Evolutionary conservation across 495 filamentous ascomycete species (phyloP).

Genomic region (Staphylotrichum tortipilum): DNA sequence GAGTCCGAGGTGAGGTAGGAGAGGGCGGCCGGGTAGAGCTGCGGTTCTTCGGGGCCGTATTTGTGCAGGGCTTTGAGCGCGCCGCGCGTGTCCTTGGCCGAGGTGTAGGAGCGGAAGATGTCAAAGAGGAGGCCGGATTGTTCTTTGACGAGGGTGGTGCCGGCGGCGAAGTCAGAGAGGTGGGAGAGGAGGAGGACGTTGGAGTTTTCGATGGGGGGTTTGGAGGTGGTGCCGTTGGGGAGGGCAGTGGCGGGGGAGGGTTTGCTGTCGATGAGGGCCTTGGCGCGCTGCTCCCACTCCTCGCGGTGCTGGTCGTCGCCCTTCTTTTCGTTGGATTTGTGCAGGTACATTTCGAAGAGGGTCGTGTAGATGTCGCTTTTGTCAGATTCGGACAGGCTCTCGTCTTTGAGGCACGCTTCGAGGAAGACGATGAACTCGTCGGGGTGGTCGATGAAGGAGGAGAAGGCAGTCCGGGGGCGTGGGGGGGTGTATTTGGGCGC

Average conservation of each 20-base stretch:
- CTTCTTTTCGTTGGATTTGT: conserved; percentile 69
- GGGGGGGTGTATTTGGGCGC: conserved; percentile 55
- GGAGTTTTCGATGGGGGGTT: conserved; percentile 84
- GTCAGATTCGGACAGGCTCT: conserved; percentile 56
- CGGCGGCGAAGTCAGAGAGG: conserved; percentile 80
- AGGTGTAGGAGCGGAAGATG: conserved; percentile 94
- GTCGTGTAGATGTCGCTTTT: conserved; percentile 87
- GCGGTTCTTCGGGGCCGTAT: conserved; percentile 86
- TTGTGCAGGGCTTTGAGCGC: conserved; percentile 81
- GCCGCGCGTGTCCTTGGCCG: conserved; percentile 82
- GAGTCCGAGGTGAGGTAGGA: conserved; percentile 87
- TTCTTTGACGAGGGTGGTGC: conserved; percentile 86
- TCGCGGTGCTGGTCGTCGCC: conserved; percentile 52
- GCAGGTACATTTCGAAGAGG: conserved; percentile 94
- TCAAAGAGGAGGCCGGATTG: conserved; percentile 87
- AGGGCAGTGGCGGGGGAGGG: background rate
- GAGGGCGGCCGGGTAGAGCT: conserved; percentile 85
- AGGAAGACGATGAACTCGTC: conserved; percentile 84
- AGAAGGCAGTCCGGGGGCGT: conserved; percentile 84
- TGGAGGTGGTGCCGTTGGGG: conserved; percentile 1
- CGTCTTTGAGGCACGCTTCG: conserved; percentile 67
- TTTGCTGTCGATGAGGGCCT: conserved; percentile 61
- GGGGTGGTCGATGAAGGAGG: conserved; percentile 90
- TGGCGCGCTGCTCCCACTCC: conserved; percentile 85
- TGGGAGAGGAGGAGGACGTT: conserved; percentile 90